phyloP scores from a whole-genome alignment of 371 early-diverging fungal genomes.

The Syncephalastrum racemosum region DNA sequence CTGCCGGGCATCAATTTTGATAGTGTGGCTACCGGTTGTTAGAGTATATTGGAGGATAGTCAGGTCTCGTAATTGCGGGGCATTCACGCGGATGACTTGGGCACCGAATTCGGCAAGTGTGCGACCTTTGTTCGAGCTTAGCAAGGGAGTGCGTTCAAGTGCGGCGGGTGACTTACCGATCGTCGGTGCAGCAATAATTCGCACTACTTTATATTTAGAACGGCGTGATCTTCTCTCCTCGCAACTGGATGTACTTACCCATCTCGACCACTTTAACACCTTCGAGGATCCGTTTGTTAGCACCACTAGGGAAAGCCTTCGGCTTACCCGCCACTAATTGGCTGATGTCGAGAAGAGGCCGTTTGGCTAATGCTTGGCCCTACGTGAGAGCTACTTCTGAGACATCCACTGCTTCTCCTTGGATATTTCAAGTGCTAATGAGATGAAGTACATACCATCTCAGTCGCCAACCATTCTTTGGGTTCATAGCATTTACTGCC shows the following conservation, averaged over 20 bases:
- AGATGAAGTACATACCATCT: slow-evolving; percentile 2
- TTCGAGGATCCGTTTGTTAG: slow-evolving; percentile 7
- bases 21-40: slow-evolving; percentile 13
- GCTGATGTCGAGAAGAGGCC: slow-evolving; percentile 3
- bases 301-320: slow-evolving; percentile 2
- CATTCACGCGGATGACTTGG: slow-evolving; percentile 19
- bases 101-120: slow-evolving; percentile 23
- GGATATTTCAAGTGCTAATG: neutral
- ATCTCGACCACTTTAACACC: slow-evolving; percentile 13
- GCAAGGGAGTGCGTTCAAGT: too few relatives aligned
- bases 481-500: slow-evolving; percentile 16
- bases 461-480: slow-evolving; percentile 14
- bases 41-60: slow-evolving; percentile 12
- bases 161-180: neutral
- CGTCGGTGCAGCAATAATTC: slow-evolving; percentile 11
- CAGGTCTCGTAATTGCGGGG: slow-evolving; percentile 17
- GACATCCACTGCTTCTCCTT: too few relatives aligned
- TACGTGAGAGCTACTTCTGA: neutral
- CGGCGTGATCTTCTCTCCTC: neutral
- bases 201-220: slow-evolving; percentile 2
- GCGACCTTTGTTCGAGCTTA: neutral
- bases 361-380: slow-evolving; percentile 8
- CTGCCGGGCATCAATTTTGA: slow-evolving; percentile 12
- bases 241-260: slow-evolving; percentile 2
- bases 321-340: slow-evolving; percentile 1